Conservation (phyloP, 2,329 filamentous ascomycete genomes). For the Colletotrichum sp. region DNA sequence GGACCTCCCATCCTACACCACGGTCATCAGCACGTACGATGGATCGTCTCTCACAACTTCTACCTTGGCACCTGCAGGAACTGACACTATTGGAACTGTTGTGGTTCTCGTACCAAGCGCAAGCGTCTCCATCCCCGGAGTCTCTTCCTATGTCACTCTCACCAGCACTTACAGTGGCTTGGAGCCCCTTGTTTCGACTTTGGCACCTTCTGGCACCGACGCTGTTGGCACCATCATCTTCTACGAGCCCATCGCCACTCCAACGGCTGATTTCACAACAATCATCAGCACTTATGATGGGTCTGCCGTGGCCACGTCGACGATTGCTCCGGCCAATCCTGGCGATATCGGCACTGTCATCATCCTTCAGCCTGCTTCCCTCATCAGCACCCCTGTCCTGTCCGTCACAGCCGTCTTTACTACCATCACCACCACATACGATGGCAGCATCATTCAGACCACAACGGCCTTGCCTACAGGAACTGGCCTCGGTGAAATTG, state of each 20-base stretch:
- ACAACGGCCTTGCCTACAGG: not conserved
- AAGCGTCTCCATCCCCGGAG: not conserved
- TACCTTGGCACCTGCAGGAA: not conserved
- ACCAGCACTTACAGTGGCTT: not conserved
- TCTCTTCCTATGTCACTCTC: not conserved
- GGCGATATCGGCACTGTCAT: not conserved
- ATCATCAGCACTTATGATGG: not conserved
- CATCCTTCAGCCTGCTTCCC: not conserved
- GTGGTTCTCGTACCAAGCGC: not conserved
- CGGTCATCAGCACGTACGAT: not conserved
- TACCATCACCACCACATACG: not conserved
- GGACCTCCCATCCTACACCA: not conserved
- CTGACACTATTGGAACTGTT: not conserved
- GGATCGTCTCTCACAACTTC: not conserved
- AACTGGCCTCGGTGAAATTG: not conserved
- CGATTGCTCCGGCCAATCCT: not conserved
- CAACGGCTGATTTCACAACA: not conserved
- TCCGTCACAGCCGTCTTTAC: not conserved
- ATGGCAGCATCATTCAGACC: not conserved
- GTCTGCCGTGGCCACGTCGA: not conserved
- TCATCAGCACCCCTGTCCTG: not conserved
- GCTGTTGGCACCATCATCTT: not conserved
- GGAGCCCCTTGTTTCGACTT: not conserved
- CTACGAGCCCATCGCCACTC: not conserved
- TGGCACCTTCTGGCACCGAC: not conserved